Evolutionary conservation across 139 green algal genomes (phyloP).

Genomic region (Choricystis sp.): DNA sequence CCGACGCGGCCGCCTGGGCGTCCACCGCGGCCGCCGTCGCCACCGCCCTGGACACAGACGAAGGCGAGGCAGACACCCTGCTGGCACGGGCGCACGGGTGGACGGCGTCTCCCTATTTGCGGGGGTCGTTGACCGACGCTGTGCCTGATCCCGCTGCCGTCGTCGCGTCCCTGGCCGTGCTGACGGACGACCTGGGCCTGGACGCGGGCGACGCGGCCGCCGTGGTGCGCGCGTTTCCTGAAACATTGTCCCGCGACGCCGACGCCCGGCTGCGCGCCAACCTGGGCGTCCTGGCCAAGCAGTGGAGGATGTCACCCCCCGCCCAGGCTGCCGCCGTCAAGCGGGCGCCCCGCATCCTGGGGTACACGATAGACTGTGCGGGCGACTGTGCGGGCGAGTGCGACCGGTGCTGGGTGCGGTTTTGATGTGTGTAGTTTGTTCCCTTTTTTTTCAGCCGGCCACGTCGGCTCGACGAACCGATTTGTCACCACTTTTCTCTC

Average conservation of each 20-base stretch:
- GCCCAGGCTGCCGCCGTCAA: constrained; percentile 19
- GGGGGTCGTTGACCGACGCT: constrained; percentile 14
- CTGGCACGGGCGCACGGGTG: constrained; percentile 26
- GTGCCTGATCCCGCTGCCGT: not conserved
- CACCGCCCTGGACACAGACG: too few species aligned
- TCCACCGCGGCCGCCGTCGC: not conserved
- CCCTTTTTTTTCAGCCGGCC: too few species aligned
- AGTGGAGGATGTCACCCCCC: constrained; percentile 26
- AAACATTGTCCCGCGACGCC: constrained; percentile 26
- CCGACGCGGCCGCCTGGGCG: not conserved
- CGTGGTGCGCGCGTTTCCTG: constrained; percentile 21
- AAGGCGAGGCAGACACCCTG: constrained; percentile 4
- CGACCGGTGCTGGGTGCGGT: constrained; percentile 40
- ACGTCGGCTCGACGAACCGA: too few species aligned
- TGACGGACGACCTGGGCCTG: constrained; percentile 18
- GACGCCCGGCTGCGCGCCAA: constrained; percentile 20
- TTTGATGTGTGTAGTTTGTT: too few species aligned
- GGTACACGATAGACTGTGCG: constrained; percentile 35
- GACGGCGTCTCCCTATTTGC: constrained; percentile 21
- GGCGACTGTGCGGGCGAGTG: constrained; percentile 40
- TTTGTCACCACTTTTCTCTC: too few species aligned
- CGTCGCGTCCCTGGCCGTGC: constrained; percentile 9
- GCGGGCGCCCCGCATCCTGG: constrained; percentile 27
- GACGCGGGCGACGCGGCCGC: constrained; percentile 4
- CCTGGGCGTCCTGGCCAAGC: constrained; percentile 19